Evolutionary conservation across 495 filamentous ascomycete genomes (phyloP), one percentile per base, ranked within the genome.

Genomic region (Penicillium goetzii): DNA sequence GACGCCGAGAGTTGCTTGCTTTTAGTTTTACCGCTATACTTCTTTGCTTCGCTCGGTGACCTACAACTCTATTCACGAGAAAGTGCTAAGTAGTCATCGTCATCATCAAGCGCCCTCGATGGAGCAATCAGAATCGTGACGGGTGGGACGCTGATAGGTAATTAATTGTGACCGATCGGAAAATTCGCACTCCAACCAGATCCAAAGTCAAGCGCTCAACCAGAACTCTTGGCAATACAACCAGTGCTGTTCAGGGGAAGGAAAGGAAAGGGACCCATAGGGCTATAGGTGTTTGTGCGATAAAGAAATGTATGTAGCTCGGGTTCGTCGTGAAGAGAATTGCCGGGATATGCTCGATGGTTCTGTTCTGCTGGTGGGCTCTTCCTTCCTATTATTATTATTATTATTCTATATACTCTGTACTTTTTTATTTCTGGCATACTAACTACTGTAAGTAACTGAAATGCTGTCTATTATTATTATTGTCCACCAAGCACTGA

Each of bases 121-220:
- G 47, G 47, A 51, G 47, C 25, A 32, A 32, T 32, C 30, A 32
- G 8, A 23, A 10, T 51, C 25, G 25, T 30, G 14, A 47, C 41
- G 19, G 43, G 52, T 61, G 50, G 49, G 47, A 34, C 23, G 38
- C 23, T 26, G 55, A 66, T 23, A 25, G 21, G 43, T 11, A 47
- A 47, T 47, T 25, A 21, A 23, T 12, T 66, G 56, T 66, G 64
- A 66, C 59, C 56, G 65, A 63, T 63, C 65, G 65, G 61, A 67
- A 49, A 60, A 63, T 62, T 64, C 49, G 30, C 50, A 51, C 32
- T 55, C 30, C n/a, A 55, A 32, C 28, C 28, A 23, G 52, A 21
- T 7, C 21, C 43, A 47, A 25, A 23, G 19, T 12, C 19, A 47
- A 25, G 43, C 43, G 43, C 40, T 47, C 12, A 8, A 51, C 47